These are phyloP conservation scores for Sugiyamaella pinicola DNA, from an alignment of 1,139 yeast species.

Conservation along the genomic window DNA sequence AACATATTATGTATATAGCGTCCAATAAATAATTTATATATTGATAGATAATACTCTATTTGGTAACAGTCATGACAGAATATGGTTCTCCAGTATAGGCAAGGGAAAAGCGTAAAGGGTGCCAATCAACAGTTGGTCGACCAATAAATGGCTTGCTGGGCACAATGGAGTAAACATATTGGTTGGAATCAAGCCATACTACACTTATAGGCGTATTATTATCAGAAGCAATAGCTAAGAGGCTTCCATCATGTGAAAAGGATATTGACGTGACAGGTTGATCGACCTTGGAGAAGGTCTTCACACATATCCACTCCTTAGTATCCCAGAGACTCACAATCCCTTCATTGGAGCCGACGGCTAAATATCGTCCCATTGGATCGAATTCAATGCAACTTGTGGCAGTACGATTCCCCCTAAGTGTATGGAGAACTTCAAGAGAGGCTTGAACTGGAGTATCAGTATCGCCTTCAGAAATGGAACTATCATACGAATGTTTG, in stretches of 20 bases:
- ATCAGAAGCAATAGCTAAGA: slow-evolving; percentile 41
- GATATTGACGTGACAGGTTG: slow-evolving; percentile 38
- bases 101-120: slow-evolving; percentile 38
- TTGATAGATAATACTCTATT: background rate
- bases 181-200: slow-evolving; percentile 38
- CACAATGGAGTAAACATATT: slow-evolving; percentile 31
- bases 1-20: slow-evolving; percentile 16
- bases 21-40: slow-evolving; percentile 1
- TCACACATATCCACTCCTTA: slow-evolving; percentile 48
- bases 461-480: no score
- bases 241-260: slow-evolving; percentile 43
- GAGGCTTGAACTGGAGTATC: slow-evolving; percentile 8
- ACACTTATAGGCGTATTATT: slow-evolving; percentile 37
- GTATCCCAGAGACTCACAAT: slow-evolving; percentile 64
- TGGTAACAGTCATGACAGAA: slow-evolving; percentile 9
- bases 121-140: slow-evolving; percentile 38
- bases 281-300: slow-evolving; percentile 52
- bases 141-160: slow-evolving; percentile 21
- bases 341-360: slow-evolving; percentile 72
- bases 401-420: slow-evolving; percentile 57
- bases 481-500: no score
- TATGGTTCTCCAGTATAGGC: slow-evolving; percentile 39
- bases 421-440: slow-evolving; percentile 35
- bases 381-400: slow-evolving; percentile 57
- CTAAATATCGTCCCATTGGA: slow-evolving; percentile 58